Conservation (phyloP, 2,329 filamentous ascomycete species). For the Uncinocarpus reesii region DNA sequence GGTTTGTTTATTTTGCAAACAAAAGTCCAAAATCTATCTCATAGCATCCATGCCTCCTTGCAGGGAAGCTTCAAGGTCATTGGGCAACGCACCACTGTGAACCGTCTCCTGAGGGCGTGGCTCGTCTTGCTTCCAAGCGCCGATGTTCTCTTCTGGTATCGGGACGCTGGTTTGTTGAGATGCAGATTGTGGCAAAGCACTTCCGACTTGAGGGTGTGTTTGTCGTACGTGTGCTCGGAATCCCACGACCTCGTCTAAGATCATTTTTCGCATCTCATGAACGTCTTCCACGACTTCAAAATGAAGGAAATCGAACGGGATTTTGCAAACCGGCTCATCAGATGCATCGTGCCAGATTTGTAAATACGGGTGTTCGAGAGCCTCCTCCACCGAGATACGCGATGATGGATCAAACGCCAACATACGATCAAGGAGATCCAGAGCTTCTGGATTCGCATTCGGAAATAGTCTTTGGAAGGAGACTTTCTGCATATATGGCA, state of each 20-base stretch:
- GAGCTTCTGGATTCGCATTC: constrained; percentile 86
- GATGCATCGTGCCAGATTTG: constrained; percentile 97
- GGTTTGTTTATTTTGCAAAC: not conserved
- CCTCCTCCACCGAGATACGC: constrained; percentile 87
- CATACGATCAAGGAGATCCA: constrained; percentile 94
- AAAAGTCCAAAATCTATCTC: constrained; percentile 12
- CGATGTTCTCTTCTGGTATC: constrained; percentile 51
- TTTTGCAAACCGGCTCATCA: constrained; percentile 87
- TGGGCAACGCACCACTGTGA: constrained; percentile 35
- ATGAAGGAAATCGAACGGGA: constrained; percentile 94
- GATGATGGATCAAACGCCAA: constrained; percentile 90
- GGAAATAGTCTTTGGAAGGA: constrained; percentile 82
- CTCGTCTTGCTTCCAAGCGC: constrained; percentile 47
- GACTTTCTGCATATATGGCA: constrained; percentile 90
- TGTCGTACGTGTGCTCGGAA: constrained; percentile 60
- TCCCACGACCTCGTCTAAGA: constrained; percentile 80
- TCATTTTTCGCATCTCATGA: constrained; percentile 90
- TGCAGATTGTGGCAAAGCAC: constrained; percentile 32
- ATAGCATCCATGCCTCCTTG: constrained; percentile 48
- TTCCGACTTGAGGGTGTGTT: constrained; percentile 34
- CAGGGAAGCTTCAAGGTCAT: constrained; percentile 42
- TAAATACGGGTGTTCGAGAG: constrained; percentile 90
- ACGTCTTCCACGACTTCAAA: constrained; percentile 98
- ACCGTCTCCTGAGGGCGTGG: constrained; percentile 50
- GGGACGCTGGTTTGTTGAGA: constrained; percentile 42